Evolutionary conservation across 441 rosid species (phyloP), one percentile per base, ranked within the genome.

Genomic region (Jatropha multifida): DNA sequence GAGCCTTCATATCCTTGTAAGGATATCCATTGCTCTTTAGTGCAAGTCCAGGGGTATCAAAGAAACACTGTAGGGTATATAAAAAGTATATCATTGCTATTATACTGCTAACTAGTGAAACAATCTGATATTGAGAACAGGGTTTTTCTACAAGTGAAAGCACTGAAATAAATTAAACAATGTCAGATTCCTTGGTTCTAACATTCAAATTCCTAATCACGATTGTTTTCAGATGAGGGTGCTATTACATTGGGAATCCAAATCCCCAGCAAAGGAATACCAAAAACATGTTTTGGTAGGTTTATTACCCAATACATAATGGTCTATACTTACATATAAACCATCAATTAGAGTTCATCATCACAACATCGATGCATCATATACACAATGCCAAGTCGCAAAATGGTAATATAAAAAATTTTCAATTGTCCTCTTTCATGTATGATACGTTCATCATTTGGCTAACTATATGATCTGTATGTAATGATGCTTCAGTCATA

Each of bases 21-120:
- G 94, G 88, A 77, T 77, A 85, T 37, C 97, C 97, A 48, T 83
- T 83, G 65, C 77, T 85, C 77, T 85, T 90, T 77, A 95, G 73
- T 86, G 84, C 88, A 11, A 92, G 78, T 65, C 99, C 99, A 23
- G 98, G 98, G 54, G 98, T 95, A 83, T 95, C 99, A 66, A 95
- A 93, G 84, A 95, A 89, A 77, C 98, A 89, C 98, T 95, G 84
- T 87, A 82, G 12, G 55, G 73, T 11, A 68, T 38, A 65, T 44
- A 65, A n/a, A 32, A 41, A 27, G 65, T 40, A 54, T 44, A 65
- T 64, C 46, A 82, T 75, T 68, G 23, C 2, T 66, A 68, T 40
- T 23, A 61, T 13, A 52, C 41, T 37, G 65, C 73, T 38, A 61
- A 40, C 74, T 15, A 60, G 61, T 74, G 67, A 2, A 65, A 49